A percentile compares a stretch with the other conserved stretches of the same genome.
Conservation (phyloP, 164 flowering plant species). For the Malania oleifera region DNA sequence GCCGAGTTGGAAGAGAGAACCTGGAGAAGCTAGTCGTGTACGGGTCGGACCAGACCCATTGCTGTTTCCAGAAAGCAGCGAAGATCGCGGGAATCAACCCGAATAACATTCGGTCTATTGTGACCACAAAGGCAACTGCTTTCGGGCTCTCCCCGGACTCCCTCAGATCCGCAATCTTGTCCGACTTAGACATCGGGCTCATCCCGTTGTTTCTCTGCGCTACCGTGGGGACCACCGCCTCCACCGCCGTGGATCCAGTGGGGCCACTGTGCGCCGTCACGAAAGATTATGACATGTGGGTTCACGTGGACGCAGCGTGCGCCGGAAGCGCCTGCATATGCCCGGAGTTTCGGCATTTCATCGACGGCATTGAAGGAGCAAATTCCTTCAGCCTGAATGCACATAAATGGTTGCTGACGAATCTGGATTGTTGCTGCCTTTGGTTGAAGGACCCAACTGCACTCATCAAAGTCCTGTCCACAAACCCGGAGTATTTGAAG, state of each 20-base stretch:
- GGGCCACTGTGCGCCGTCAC: not conserved
- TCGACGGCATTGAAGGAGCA: not conserved
- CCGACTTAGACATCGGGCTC: no score
- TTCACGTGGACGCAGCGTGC: not conserved
- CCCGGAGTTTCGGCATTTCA: not conserved
- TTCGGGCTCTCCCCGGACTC: no score
- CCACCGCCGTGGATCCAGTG: not conserved
- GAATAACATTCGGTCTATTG: not conserved
- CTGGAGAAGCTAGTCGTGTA: not conserved
- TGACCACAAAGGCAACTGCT: not conserved
- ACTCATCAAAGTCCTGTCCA: not conserved
- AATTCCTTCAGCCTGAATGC: not conserved
- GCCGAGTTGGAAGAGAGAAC: no score
- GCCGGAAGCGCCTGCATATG: no score
- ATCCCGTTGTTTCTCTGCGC: no score
- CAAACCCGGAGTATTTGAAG: not conserved
- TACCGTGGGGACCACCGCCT: not conserved
- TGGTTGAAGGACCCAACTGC: not conserved
- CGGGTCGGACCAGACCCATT: not conserved
- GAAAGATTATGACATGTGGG: not conserved
- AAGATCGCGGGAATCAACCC: not conserved
- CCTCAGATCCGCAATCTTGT: no score
- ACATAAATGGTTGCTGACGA: not conserved
- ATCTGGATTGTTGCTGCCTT: not conserved
- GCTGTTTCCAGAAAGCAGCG: not conserved